phyloP scores from a whole-genome alignment of 2,329 filamentous ascomycete genomes.

The Sordariomycetes sp. region DNA sequence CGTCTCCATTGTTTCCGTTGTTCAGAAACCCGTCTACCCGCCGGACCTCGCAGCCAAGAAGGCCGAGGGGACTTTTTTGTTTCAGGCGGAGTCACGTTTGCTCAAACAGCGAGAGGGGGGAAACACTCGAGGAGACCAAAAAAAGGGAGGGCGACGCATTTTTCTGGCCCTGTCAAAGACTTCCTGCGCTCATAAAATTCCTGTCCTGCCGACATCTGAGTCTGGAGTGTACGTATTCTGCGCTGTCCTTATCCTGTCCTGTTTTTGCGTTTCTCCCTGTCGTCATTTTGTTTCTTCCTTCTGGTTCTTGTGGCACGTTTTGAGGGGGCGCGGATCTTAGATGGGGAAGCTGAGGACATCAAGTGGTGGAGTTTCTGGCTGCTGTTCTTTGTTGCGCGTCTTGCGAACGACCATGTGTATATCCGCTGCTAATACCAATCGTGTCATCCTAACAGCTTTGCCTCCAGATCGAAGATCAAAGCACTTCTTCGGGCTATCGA shows the following conservation, averaged over 20 bases:
- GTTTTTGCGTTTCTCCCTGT: neutral
- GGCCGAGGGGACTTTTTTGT: neutral
- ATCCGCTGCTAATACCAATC: constrained; percentile 3
- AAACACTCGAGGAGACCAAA: neutral
- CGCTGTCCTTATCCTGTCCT: neutral
- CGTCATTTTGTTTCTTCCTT: neutral
- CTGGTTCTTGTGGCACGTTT: neutral
- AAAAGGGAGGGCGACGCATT: neutral
- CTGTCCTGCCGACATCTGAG: neutral
- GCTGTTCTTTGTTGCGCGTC: neutral
- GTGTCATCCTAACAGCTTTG: neutral
- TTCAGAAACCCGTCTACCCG: neutral
- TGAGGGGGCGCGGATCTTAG: neutral
- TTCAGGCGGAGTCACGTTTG: neutral
- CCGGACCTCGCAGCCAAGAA: neutral
- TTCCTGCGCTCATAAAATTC: neutral
- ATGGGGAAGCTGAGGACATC: neutral
- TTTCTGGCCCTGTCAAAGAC: neutral
- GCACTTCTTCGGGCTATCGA: neutral
- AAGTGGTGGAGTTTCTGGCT: constrained; percentile 1
- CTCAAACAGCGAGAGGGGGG: neutral
- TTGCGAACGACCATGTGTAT: neutral
- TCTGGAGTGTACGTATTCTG: constrained; percentile 4
- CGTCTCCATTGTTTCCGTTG: constrained; percentile 24
- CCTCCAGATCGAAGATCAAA: neutral